Percentiles rank a stretch among this genome's conserved stretches.
These are phyloP conservation scores for Kwoniella shandongensis DNA, from an alignment of 768 basidiomycete species.

Conservation along the genomic window DNA sequence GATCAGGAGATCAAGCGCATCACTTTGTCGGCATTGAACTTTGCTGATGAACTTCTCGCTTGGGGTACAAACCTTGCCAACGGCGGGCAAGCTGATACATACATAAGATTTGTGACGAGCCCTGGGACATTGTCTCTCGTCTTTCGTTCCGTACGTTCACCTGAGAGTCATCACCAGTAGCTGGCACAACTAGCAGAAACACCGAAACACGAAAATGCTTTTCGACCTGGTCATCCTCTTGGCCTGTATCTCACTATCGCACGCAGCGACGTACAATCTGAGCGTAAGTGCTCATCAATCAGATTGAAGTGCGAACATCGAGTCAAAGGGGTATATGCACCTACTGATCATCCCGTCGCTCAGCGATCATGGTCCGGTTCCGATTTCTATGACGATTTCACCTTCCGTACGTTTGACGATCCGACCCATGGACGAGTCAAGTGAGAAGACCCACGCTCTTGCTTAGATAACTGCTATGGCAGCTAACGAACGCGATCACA, in stretches of 20 bases:
- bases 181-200: too few species aligned
- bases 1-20: too few species aligned
- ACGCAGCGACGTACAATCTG: conserved; percentile 1
- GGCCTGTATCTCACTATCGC: background rate
- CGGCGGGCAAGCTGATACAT: too few species aligned
- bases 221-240: background rate
- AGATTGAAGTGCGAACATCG: background rate
- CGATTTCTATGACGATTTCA: conserved; percentile 19
- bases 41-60: too few species aligned
- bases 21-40: too few species aligned
- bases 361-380: conserved; percentile 14
- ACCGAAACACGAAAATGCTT: too few species aligned
- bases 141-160: too few species aligned
- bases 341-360: background rate
- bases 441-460: background rate
- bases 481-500: background rate
- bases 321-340: conserved; percentile 2
- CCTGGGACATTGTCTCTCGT: too few species aligned
- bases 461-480: background rate
- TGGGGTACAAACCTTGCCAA: too few species aligned
- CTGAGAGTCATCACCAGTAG: too few species aligned
- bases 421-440: conserved; percentile 23
- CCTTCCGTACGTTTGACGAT: conserved; percentile 21
- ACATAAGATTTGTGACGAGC: too few species aligned
- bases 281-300: background rate